phyloP scores from a whole-genome alignment of 192 early-diverging fungal genomes.

The Helicostylum pulchrum region DNA sequence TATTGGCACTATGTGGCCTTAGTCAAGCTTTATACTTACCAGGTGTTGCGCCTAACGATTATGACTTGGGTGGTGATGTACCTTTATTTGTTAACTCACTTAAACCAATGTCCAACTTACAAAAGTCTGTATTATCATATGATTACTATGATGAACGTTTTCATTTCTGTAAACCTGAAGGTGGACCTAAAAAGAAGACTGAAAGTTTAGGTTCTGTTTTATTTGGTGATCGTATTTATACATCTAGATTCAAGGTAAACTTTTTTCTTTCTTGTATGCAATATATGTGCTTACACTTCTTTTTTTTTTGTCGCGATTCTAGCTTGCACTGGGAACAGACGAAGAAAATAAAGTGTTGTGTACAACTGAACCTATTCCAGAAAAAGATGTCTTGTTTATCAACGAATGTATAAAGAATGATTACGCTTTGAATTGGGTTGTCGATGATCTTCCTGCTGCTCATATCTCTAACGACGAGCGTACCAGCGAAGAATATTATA shows the following conservation, averaged over 20 bases:
- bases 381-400: constrained; percentile 79
- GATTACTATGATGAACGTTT: constrained; percentile 88
- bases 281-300: background rate
- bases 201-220: constrained; percentile 91
- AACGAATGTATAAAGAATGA: constrained; percentile 78
- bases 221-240: constrained; percentile 94
- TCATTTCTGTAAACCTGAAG: constrained; percentile 80
- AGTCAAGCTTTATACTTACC: constrained; percentile 84
- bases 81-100: constrained; percentile 85
- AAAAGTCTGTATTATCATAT: constrained; percentile 79
- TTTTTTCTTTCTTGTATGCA: background rate
- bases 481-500: constrained; percentile 51
- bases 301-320: background rate
- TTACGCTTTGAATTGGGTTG: constrained; percentile 80
- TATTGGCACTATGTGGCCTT: constrained; percentile 8
- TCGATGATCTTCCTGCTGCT: constrained; percentile 93
- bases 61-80: constrained; percentile 62
- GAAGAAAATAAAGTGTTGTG: constrained; percentile 68
- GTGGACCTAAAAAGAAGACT: constrained; percentile 57
- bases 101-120: constrained; percentile 67
- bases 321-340: constrained; percentile 65
- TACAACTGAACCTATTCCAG: constrained; percentile 46
- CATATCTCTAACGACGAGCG: constrained; percentile 53
- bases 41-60: constrained; percentile 90
- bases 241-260: constrained; percentile 72